Conservation (phyloP, 1,139 yeast species). For the Tardiomyces depauwii region DNA sequence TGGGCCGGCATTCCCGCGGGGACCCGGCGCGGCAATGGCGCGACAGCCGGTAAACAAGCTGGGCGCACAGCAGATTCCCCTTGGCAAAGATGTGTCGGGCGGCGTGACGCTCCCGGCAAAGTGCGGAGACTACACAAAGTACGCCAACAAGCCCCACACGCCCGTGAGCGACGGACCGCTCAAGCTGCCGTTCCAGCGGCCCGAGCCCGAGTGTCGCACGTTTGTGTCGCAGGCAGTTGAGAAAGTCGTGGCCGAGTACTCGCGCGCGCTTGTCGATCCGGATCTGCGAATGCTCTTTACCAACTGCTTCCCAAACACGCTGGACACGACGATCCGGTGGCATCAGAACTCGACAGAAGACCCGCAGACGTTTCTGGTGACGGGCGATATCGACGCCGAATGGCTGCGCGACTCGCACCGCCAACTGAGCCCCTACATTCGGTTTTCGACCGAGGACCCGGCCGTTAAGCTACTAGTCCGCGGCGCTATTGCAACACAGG, state of each 20-base stretch:
- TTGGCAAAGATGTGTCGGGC: too few species aligned
- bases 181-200: slow-evolving; percentile 64
- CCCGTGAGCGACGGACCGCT: slow-evolving; percentile 27
- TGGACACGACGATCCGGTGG: slow-evolving; percentile 82
- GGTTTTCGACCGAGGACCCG: slow-evolving; percentile 40
- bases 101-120: background rate
- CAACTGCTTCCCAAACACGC: slow-evolving; percentile 76
- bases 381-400: slow-evolving; percentile 83
- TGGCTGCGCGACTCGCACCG: slow-evolving; percentile 83
- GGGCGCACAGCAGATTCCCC: too few species aligned
- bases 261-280: slow-evolving; percentile 37
- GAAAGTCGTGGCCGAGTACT: slow-evolving; percentile 43
- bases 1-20: too few species aligned
- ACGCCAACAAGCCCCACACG: slow-evolving; percentile 23
- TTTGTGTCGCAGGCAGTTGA: slow-evolving; percentile 58
- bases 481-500: slow-evolving; percentile 80
- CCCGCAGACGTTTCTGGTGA: slow-evolving; percentile 59
- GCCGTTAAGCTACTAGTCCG: slow-evolving; percentile 40
- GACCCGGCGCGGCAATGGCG: too few species aligned
- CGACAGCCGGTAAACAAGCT: too few species aligned
- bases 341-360: slow-evolving; percentile 29
- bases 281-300: slow-evolving; percentile 71
- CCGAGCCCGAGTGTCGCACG: slow-evolving; percentile 60
- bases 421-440: slow-evolving; percentile 68
- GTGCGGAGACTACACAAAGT: slow-evolving; percentile 32